These are phyloP conservation scores for Penicillium tannophilum DNA, from an alignment of 495 filamentous ascomycete species.

Conservation along the genomic window DNA sequence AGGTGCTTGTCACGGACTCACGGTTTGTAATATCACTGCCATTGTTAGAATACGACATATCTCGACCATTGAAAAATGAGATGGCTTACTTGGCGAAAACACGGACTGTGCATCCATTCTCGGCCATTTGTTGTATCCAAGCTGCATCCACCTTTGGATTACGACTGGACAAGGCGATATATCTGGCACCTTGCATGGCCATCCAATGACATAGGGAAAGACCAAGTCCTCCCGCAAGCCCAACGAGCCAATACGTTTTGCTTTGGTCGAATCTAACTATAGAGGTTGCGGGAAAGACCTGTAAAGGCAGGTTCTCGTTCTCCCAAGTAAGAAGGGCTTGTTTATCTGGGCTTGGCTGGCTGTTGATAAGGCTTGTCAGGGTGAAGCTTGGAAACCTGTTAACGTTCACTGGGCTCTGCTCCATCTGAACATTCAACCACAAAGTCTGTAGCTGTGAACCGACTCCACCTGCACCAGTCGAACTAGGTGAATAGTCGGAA, in stretches of 20 bases:
- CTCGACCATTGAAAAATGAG: background rate
- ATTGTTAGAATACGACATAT: constrained; percentile 2
- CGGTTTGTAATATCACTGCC: constrained; percentile 23
- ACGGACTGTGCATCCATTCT: constrained; percentile 9
- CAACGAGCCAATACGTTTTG: constrained; percentile 60
- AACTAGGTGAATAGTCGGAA: background rate
- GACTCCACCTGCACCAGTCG: background rate
- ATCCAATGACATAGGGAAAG: constrained; percentile 62
- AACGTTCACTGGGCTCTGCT: constrained; percentile 12
- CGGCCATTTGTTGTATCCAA: constrained; percentile 40
- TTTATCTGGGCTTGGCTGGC: background rate
- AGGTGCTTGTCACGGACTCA: constrained; percentile 12
- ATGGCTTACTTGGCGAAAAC: constrained; percentile 10
- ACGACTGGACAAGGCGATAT: constrained; percentile 59
- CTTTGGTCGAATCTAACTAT: constrained; percentile 25
- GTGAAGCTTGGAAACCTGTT: constrained; percentile 10
- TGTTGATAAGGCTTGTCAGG: constrained; percentile 15
- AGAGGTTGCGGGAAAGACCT: constrained; percentile 21
- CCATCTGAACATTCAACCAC: constrained; percentile 11
- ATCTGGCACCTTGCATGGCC: constrained; percentile 52
- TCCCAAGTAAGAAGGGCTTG: constrained; percentile 23
- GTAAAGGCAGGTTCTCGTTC: constrained; percentile 8
- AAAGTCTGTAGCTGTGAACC: constrained; percentile 11
- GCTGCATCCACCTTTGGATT: constrained; percentile 50
- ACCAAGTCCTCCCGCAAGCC: constrained; percentile 59